Percentiles rank a stretch among this genome's conserved stretches.
These are phyloP conservation scores for Apiospora phragmitis DNA, from an alignment of 2,329 filamentous ascomycete species.

Conservation along the genomic window DNA sequence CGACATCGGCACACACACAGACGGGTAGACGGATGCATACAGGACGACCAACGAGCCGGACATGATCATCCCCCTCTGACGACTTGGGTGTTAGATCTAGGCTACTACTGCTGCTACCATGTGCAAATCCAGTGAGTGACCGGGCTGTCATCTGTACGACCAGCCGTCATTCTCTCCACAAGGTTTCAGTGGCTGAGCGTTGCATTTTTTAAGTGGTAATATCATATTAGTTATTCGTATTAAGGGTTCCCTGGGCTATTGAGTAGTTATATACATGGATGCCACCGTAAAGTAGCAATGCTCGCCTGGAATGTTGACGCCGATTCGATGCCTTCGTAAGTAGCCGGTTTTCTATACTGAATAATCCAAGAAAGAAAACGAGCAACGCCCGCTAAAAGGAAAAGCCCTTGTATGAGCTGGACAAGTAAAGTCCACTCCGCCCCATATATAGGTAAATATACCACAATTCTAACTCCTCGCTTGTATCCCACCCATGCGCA, in stretches of 20 bases:
- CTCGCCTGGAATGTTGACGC: not conserved
- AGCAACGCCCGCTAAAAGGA: not conserved
- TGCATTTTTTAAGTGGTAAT: too few relatives aligned
- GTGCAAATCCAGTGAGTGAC: not conserved
- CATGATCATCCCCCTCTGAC: not conserved
- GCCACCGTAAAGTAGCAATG: not conserved
- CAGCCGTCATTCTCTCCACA: not conserved
- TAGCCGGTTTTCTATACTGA: not conserved
- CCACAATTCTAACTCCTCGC: not conserved
- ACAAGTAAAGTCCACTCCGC: not conserved
- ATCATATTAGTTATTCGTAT: not conserved
- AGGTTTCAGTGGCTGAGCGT: not conserved
- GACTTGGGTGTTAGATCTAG: not conserved
- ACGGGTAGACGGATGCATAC: not conserved
- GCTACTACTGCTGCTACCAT: not conserved
- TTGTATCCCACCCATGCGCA: not conserved
- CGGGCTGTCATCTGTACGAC: not conserved
- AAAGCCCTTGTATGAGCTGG: not conserved
- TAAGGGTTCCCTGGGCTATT: not conserved
- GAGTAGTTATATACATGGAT: not conserved
- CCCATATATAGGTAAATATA: not conserved
- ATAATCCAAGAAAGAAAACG: not conserved
- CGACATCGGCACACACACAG: not conserved
- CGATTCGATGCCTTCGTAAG: slow-evolving; percentile 2
- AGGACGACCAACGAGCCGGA: not conserved